Conservation (phyloP, 2,329 filamentous ascomycete species). For the Aspergillus texensis region DNA sequence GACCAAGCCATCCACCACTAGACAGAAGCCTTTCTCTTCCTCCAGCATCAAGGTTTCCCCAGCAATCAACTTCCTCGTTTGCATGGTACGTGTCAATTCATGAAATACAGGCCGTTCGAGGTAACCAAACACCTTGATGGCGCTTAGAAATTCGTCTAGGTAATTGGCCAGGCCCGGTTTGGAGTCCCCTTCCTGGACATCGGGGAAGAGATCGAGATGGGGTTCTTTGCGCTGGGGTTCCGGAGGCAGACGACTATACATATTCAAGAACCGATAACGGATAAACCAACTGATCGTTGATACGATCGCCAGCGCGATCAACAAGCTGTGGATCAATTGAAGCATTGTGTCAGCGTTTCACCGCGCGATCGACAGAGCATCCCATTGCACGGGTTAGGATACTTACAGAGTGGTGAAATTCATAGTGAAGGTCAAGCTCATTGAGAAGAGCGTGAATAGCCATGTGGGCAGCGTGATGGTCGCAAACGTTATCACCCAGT, state of each 20-base stretch:
- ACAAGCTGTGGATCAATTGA: constrained; percentile 56
- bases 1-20: constrained; percentile 93
- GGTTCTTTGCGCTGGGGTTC: constrained; percentile 96
- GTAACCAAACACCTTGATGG: constrained; percentile 99
- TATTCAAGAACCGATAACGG: constrained; percentile 92
- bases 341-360: constrained; percentile 8
- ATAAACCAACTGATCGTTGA: constrained; percentile 94
- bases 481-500: constrained; percentile 80
- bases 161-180: constrained; percentile 96
- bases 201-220: constrained; percentile 91
- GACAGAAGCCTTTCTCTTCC: constrained; percentile 96
- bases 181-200: constrained; percentile 83
- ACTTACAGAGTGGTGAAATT: constrained; percentile 91
- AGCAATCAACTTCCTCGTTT: constrained; percentile 92
- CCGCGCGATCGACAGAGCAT: neutral
- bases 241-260: constrained; percentile 90
- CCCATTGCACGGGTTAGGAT: neutral
- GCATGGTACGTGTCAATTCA: constrained; percentile 96
- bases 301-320: constrained; percentile 75
- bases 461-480: constrained; percentile 89
- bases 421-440: constrained; percentile 95
- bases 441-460: constrained; percentile 86
- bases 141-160: constrained; percentile 94
- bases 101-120: constrained; percentile 96
- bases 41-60: constrained; percentile 94